Evolutionary conservation across 202 grass and related monocot genomes (phyloP), one percentile per base, ranked within the genome.

Genomic region (Cymbopogon flexuosus): DNA sequence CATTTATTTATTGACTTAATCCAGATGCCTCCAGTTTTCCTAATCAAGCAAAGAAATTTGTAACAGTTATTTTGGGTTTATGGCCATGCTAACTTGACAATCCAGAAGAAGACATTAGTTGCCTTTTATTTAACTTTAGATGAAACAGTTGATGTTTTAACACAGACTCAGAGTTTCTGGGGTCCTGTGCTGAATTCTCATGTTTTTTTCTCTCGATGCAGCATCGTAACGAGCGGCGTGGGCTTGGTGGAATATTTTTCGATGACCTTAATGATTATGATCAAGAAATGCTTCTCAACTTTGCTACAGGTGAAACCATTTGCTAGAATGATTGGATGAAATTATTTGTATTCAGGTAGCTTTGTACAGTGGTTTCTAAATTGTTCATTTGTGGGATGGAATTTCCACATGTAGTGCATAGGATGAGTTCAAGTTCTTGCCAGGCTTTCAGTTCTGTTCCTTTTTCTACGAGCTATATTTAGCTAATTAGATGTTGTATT

Each of bases 171-270:
- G 68, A 46, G 3, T 36, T 65, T 75, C 34, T 47, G 59, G 21
- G 6, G 43, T 62, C 72, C 6, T 59, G 8, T 67, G 39, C 41
- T 80, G 5, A 5, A 35, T 8, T 27, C 29, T 93, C 34, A 79
- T 71, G 3, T n/a, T 74, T 74, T 24, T 83, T 7, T 78, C 56
- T 54, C 70, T 47, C 24, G 60, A 79, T 88, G 57, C 96, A 99
- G 96, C 96, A 99, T 41, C 96, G 96, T 35, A 74, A 78, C 22
- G 96, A 99, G 58, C 81, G 92, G 58, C 96, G 96, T 40, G 96
- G 96, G 22, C 90, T 99, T 10, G 96, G 96, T 68, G 96, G 96
- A 64, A 99, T 99, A 85, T 99, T 99, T 88, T 99, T 99, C 81
- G 96, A 99, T 65, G 96, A 99, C 70, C 81, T 99, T 79, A 99